Conservation (phyloP, 305 asterid species). For the Fraxinus sp. region DNA sequence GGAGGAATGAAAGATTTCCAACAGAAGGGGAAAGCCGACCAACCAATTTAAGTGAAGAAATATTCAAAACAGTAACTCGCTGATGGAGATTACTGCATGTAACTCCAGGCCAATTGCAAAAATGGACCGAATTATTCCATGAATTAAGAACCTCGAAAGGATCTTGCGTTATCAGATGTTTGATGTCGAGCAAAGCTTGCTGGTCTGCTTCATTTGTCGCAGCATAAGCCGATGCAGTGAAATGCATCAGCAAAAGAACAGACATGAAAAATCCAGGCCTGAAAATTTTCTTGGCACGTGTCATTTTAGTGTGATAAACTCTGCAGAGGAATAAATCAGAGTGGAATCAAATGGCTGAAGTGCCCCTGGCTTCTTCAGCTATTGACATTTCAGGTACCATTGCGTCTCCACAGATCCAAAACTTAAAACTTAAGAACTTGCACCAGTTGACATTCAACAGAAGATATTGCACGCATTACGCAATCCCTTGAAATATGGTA, state of each 20-base stretch:
- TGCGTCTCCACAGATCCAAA: too few species aligned
- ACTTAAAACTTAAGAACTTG: too few species aligned
- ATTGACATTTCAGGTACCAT: too few species aligned
- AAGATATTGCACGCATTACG: neutral
- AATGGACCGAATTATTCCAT: constrained; percentile 26
- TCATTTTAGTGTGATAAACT: neutral
- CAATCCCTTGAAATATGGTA: too few species aligned
- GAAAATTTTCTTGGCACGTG: neutral
- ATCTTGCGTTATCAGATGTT: neutral
- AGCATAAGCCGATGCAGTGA: neutral
- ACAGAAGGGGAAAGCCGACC: constrained; percentile 29
- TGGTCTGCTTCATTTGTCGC: constrained; percentile 19
- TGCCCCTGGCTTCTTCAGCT: neutral
- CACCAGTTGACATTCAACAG: neutral
- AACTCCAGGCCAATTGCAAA: constrained; percentile 30
- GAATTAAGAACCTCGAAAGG: constrained; percentile 24
- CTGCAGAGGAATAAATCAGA: neutral
- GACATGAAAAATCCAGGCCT: neutral
- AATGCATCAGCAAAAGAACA: neutral
- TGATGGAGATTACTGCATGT: constrained; percentile 19
- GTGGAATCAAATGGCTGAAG: neutral
- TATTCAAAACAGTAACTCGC: constrained; percentile 22
- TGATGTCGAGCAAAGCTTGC: constrained; percentile 27
- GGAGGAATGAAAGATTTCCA: constrained; percentile 31
- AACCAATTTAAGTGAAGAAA: constrained; percentile 18